Conservation (phyloP, 441 rosid genomes). For the Daphne laureola region DNA sequence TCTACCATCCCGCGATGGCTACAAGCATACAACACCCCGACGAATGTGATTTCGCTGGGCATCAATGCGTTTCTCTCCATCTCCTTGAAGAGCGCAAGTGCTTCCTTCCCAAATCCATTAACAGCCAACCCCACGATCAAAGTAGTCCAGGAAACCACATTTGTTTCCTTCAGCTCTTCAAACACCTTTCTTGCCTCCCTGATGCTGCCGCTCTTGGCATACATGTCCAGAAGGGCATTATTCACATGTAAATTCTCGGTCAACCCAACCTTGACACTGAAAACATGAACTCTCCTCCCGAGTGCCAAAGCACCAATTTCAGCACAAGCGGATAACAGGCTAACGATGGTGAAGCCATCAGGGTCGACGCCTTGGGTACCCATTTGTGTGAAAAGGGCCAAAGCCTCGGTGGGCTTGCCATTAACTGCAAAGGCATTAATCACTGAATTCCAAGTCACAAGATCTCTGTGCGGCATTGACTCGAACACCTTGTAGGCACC, state of each 20-base stretch:
- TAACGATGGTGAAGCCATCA: constrained; percentile 64
- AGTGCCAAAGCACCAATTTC: constrained; percentile 65
- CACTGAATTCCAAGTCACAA: constrained; percentile 81
- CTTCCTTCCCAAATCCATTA: constrained; percentile 65
- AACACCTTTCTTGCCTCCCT: constrained; percentile 44
- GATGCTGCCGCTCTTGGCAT: constrained; percentile 58
- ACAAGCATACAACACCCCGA: constrained; percentile 73
- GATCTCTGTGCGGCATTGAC: constrained; percentile 51
- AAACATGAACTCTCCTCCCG: constrained; percentile 60
- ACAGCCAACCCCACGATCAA: constrained; percentile 74
- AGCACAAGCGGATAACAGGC: constrained; percentile 68
- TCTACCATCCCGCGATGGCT: constrained; percentile 80
- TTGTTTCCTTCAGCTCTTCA: constrained; percentile 40
- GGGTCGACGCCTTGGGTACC: constrained; percentile 38
- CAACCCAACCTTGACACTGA: constrained; percentile 44
- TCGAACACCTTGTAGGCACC: constrained; percentile 58
- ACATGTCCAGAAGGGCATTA: constrained; percentile 66
- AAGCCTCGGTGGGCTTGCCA: constrained; percentile 53
- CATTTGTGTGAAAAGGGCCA: constrained; percentile 47
- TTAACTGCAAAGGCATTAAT: constrained; percentile 70
- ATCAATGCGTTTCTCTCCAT: constrained; percentile 39
- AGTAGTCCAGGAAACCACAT: constrained; percentile 70
- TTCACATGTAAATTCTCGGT: constrained; percentile 35
- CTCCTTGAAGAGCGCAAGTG: constrained; percentile 41
- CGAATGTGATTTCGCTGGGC: constrained; percentile 59